phyloP scores from a whole-genome alignment of 2,329 filamentous ascomycete species.

The Aureobasidium sp. region DNA sequence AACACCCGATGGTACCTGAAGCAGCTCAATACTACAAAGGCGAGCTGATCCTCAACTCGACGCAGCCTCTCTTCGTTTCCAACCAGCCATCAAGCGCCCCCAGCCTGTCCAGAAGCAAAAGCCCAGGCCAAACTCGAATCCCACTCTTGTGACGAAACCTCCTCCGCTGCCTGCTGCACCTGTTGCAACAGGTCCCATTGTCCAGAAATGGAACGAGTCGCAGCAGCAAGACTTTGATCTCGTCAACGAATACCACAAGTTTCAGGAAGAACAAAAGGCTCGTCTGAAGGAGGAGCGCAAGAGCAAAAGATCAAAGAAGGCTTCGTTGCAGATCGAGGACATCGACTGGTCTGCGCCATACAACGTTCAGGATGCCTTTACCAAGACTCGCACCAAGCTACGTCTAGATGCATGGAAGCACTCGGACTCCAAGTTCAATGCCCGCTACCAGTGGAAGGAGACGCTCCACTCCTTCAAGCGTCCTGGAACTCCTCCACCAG shows the following conservation, averaged over 20 bases:
- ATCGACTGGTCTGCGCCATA: slow-evolving; percentile 84
- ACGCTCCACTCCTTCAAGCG: slow-evolving; percentile 65
- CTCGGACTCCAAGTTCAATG: slow-evolving; percentile 73
- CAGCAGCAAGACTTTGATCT: slow-evolving; percentile 64
- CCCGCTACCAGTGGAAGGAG: slow-evolving; percentile 79
- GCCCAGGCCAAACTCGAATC: slow-evolving; percentile 43
- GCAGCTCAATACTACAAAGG: slow-evolving; percentile 27
- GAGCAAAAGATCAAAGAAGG: slow-evolving; percentile 49
- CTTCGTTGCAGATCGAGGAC: slow-evolving; percentile 14
- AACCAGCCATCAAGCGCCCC: slow-evolving; percentile 68
- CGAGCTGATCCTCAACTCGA: slow-evolving; percentile 39
- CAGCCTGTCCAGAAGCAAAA: slow-evolving; percentile 56
- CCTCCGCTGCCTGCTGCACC: slow-evolving; percentile 19
- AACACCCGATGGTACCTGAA: slow-evolving; percentile 53
- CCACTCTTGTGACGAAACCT: slow-evolving; percentile 21
- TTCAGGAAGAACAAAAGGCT: slow-evolving; percentile 14
- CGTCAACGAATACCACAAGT: slow-evolving; percentile 22
- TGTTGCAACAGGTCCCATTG: slow-evolving; percentile 26
- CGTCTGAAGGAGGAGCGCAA: slow-evolving; percentile 71
- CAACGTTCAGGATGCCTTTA: slow-evolving; percentile 62
- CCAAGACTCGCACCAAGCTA: slow-evolving; percentile 36
- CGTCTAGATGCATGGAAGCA: slow-evolving; percentile 76
- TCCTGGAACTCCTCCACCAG: slow-evolving; percentile 41
- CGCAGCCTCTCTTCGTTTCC: slow-evolving; percentile 64
- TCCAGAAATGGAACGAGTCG: slow-evolving; percentile 40